Conservation (phyloP, 1,284 basidiomycete species). For the Anthracocystis walkeri region DNA sequence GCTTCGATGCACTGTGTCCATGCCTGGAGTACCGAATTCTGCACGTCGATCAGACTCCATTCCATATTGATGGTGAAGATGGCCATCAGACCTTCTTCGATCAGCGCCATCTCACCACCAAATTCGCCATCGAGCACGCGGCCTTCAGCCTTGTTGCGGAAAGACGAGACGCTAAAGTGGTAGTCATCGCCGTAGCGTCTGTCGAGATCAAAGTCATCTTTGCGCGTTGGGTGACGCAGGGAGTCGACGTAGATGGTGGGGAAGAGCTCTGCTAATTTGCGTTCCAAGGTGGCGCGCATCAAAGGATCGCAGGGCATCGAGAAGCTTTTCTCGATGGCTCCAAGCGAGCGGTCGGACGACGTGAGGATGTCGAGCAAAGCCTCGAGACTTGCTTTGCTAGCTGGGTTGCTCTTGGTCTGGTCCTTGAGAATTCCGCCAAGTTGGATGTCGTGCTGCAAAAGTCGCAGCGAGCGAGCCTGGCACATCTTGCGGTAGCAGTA, state of each 20-base stretch:
- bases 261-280: constrained; percentile 66
- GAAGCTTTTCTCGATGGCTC: constrained; percentile 76
- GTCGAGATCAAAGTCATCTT: constrained; percentile 72
- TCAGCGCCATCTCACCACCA: constrained; percentile 38
- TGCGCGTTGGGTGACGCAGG: constrained; percentile 76
- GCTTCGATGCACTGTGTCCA: constrained; percentile 79
- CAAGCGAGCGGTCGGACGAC: constrained; percentile 74
- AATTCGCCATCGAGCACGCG: constrained; percentile 44
- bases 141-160: constrained; percentile 65
- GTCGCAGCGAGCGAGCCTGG: constrained; percentile 80
- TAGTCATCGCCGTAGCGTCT: constrained; percentile 85
- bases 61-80: constrained; percentile 80
- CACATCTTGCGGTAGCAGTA: constrained; percentile 77
- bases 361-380: constrained; percentile 76
- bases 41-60: constrained; percentile 83
- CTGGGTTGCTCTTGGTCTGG: constrained; percentile 68
- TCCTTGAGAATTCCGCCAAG: constrained; percentile 63
- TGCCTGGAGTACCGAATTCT: constrained; percentile 79
- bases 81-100: constrained; percentile 70
- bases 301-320: constrained; percentile 78
- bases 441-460: constrained; percentile 71
- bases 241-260: constrained; percentile 67
- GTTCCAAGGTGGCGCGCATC: constrained; percentile 74
- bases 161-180: constrained; percentile 73
- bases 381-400: constrained; percentile 71